phyloP scores from a whole-genome alignment of 2,329 filamentous ascomycete species.

The Aaosphaeria arxii region DNA sequence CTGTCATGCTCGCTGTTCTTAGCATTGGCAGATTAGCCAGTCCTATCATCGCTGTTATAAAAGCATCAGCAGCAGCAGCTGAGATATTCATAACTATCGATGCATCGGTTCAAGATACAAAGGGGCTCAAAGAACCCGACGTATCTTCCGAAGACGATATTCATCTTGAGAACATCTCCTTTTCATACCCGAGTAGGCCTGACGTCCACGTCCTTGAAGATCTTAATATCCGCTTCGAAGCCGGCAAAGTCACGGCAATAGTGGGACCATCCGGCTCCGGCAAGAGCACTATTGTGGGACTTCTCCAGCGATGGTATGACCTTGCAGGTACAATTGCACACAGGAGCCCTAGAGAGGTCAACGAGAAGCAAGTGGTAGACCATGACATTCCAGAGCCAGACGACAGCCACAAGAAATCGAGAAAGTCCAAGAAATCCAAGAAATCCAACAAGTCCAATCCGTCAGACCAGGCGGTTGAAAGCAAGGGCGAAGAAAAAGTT shows the following conservation, averaged over 20 bases:
- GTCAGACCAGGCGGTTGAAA: conserved; percentile 10
- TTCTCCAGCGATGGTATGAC: conserved; percentile 71
- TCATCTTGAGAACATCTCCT: conserved; percentile 29
- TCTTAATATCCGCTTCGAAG: conserved; percentile 57
- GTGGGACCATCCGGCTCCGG: conserved; percentile 71
- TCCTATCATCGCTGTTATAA: conserved; percentile 32
- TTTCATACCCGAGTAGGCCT: conserved; percentile 48
- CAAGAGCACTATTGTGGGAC: conserved; percentile 69
- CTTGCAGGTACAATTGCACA: conserved; percentile 34
- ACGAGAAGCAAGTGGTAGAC: not conserved
- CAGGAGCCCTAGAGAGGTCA: not conserved
- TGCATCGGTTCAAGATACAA: conserved; percentile 19
- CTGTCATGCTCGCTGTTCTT: conserved; percentile 37
- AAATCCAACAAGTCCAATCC: conserved; percentile 12
- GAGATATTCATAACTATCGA: conserved; percentile 38
- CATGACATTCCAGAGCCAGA: not conserved
- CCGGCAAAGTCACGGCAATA: conserved; percentile 69
- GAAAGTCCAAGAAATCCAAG: conserved; percentile 5
- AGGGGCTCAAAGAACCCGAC: conserved; percentile 34
- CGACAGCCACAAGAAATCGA: conserved; percentile 2
- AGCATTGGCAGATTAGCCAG: conserved; percentile 27
- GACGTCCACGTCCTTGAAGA: conserved; percentile 62
- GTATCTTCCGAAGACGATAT: conserved; percentile 33
- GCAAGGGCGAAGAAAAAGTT: conserved; percentile 11
- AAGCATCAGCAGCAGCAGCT: conserved; percentile 33